Base-by-base conservation (phyloP, 345 rosid genomes). In the Hibiscus tridactylites region DNA sequence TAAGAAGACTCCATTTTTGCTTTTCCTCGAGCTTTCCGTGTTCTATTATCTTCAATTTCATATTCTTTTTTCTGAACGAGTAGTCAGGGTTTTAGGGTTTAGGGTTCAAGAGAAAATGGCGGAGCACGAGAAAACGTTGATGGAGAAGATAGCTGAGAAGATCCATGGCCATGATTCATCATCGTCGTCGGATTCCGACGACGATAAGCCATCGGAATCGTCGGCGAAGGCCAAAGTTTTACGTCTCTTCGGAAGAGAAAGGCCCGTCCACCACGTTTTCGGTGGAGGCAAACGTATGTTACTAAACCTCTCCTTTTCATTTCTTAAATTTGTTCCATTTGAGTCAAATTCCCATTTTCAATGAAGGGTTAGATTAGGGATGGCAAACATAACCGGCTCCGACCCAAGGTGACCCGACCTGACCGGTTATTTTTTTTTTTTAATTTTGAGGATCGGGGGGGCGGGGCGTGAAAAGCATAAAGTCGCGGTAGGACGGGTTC, bases 271-370 rank as follows among this genome's bases (percentile, higher is more conserved):
- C 78, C 47, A 75, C 56, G 87, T 87, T 69, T 50, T 89, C 35
- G 93, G 91, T 61, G 91, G 91, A 52, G 93, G 93, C 42, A 87
- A 87, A 80, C 86, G 91, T 89, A 85, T 7, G 86, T 68, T 50
- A 2, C 4, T 1, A 50, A 3, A 52, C 31, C 16, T 13, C 1
- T 9, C 24, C 19, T 26, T 1, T 64, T 66, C 15, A 16, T 66
- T 10, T 19, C 4, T 28, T 5, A 31, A 31, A 9, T 3, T 21
- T 24, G 33, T 58, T 10, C 2, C 15, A 12, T 19, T 52, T 9
- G 19, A 4, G 24, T 21, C 24, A 21, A 21, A 21, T 21, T 21
- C 1, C 24, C 24, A 21, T 21, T 21, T 21, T 21, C 24, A 21
- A 21, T 21, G 24, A 21, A 21, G 24, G 24, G 24, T 21, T 21